Conservation (phyloP, 441 rosid species). For the Populus hybrid region DNA sequence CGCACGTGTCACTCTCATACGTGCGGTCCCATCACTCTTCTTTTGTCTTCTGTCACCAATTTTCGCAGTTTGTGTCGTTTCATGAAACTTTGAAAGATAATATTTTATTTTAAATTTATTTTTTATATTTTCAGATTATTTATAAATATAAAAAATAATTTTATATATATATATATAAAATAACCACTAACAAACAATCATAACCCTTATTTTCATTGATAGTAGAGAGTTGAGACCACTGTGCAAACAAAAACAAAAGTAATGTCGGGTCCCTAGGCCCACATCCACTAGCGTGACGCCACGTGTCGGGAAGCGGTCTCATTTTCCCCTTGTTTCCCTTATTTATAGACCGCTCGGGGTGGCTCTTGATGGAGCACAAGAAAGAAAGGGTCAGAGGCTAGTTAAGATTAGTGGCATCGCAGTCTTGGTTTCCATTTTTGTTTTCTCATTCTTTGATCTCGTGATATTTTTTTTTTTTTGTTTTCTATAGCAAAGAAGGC, state of each 20-base stretch:
- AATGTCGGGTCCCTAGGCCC: neutral
- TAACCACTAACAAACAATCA: no score
- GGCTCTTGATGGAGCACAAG: neutral
- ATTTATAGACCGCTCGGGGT: constrained; percentile 19
- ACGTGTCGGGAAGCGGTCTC: neutral
- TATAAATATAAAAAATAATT: no score
- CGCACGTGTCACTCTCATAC: constrained; percentile 17
- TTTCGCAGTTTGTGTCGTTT: constrained; percentile 4
- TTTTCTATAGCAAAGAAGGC: neutral
- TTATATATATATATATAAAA: no score
- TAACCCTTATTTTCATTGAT: constrained; percentile 4
- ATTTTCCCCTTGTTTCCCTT: constrained; percentile 5
- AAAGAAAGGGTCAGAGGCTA: neutral
- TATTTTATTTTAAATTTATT: no score
- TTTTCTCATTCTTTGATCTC: neutral
- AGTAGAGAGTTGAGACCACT: neutral
- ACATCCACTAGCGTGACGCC: constrained; percentile 20
- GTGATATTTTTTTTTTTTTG: neutral
- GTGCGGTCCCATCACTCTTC: constrained; percentile 13
- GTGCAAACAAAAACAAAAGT: constrained; percentile 8
- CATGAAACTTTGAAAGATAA: no score
- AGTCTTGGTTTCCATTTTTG: no score
- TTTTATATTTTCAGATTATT: no score
- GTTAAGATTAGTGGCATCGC: neutral
- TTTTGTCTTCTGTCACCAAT: neutral